Base-by-base conservation (phyloP, 805 yeast genomes). In the Jamesozyma hellenica region DNA sequence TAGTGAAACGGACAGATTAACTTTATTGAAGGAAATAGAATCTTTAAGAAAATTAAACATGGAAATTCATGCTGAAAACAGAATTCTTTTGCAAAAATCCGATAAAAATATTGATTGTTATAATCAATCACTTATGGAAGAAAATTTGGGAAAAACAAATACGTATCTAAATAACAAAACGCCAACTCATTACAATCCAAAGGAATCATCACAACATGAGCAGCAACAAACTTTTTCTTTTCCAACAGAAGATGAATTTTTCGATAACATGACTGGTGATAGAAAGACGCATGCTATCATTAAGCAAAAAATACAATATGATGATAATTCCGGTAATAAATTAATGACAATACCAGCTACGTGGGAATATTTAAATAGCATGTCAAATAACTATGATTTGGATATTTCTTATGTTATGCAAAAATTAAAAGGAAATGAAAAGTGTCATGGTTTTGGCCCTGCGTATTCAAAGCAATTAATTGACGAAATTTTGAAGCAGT, bases 401-500 rank as follows among this genome's bases (percentile, higher is more conserved):
- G 82, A 82, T 53, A 64, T 82, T 32, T 60, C 66, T n/a, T 63
- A 58, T 28, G 72, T 84, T 3, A 76, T 85, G 79, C 55, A 61
- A 15, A 58, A 56, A 21, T 65, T 86, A 39, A 72, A 68, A 52
- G 94, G 92, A 1, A 27, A 35, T 11, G 94, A 83, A 55, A 68
- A 65, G 29, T 85, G 95, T 53, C 90, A 84, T 55, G 92, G 88
- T 2, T 71, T 65, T 50, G 95, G 95, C 0, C 53, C 60, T 6
- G 61, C 63, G 2, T 60, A 59, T 39, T 44, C 45, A 18, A 56
- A 53, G 29, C 35, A 35, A 9, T n/a, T 51, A 6, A 45, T 58
- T 12, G 55, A 55, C 36, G 34, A 35, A 8, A 25, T 46, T 13
- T 45, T 49, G 3, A 10, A 32, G 4, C 18, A 31, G 11, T n/a